These are phyloP conservation scores for Xylaria digitata DNA, from an alignment of 2,329 filamentous ascomycete genomes.

Conservation along the genomic window DNA sequence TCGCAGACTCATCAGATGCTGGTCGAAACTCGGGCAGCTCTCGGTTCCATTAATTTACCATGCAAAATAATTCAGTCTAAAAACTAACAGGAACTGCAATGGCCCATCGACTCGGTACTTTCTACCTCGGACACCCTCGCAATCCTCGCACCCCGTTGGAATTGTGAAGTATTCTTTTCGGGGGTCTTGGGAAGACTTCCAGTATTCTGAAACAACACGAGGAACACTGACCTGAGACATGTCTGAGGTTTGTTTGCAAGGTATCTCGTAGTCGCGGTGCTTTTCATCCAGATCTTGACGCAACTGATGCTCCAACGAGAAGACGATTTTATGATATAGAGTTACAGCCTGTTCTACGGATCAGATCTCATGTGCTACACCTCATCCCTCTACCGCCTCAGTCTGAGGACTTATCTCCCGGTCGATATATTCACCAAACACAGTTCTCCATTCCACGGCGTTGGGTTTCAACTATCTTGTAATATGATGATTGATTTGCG, in stretches of 20 bases:
- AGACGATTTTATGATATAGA: slow-evolving; percentile 54
- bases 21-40: slow-evolving; percentile 49
- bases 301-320: slow-evolving; percentile 49
- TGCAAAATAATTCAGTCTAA: background rate
- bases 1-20: slow-evolving; percentile 50
- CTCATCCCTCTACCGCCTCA: slow-evolving; percentile 16
- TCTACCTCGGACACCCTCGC: slow-evolving; percentile 9
- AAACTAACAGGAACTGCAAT: background rate
- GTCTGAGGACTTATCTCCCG: slow-evolving; percentile 24
- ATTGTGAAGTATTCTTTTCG: slow-evolving; percentile 2
- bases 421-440: slow-evolving; percentile 31
- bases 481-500: slow-evolving; percentile 49
- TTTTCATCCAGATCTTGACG: slow-evolving; percentile 25
- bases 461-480: slow-evolving; percentile 48
- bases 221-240: slow-evolving; percentile 13
- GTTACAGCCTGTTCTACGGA: slow-evolving; percentile 42
- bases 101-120: background rate
- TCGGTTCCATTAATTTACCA: slow-evolving; percentile 48
- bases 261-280: slow-evolving; percentile 12
- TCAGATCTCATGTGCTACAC: slow-evolving; percentile 30
- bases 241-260: slow-evolving; percentile 17
- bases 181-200: slow-evolving; percentile 8
- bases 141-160: slow-evolving; percentile 7
- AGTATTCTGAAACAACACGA: slow-evolving; percentile 1
- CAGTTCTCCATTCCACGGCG: slow-evolving; percentile 36